A percentile compares a stretch with the other conserved stretches of the same genome.
Evolutionary conservation across 2,329 filamentous ascomycete genomes (phyloP).

Genomic region (Aspergillus brasiliensis): DNA sequence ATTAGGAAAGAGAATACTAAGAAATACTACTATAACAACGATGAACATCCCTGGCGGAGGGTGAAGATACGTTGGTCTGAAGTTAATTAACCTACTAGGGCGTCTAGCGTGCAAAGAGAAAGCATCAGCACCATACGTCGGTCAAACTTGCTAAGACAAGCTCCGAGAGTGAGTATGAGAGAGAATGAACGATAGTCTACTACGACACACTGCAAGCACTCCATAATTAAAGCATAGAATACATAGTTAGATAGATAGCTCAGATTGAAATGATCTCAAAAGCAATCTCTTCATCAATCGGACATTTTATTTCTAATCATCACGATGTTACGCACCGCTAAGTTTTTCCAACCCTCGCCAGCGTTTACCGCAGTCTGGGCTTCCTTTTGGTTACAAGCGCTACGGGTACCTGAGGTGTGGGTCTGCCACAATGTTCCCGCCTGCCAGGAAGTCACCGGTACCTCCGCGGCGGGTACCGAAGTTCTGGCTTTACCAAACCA

Average conservation of each 20-base stretch:
- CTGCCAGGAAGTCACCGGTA: conserved; percentile 19
- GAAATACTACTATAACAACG: neutral
- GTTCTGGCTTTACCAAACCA: neutral
- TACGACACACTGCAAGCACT: no score
- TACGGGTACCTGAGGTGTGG: conserved; percentile 25
- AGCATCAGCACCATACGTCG: neutral
- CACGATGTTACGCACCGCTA: neutral
- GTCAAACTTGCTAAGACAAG: neutral
- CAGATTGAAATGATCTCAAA: no score
- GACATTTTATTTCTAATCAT: neutral
- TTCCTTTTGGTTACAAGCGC: conserved; percentile 13
- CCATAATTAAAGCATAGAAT: no score
- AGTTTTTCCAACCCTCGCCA: neutral
- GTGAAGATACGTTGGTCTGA: neutral
- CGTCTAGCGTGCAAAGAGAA: neutral
- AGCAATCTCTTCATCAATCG: no score
- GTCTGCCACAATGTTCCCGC: conserved; percentile 16
- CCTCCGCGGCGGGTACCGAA: conserved; percentile 13
- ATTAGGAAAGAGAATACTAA: neutral
- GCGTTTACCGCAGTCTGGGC: neutral
- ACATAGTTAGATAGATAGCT: no score
- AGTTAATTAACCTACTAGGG: neutral
- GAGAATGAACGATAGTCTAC: no score
- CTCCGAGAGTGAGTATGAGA: no score
- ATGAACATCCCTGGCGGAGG: neutral